A percentile compares a stretch with the other conserved stretches of the same genome.
Conservation (phyloP, 768 basidiomycete species). For the Pulveroboletus sp. region DNA sequence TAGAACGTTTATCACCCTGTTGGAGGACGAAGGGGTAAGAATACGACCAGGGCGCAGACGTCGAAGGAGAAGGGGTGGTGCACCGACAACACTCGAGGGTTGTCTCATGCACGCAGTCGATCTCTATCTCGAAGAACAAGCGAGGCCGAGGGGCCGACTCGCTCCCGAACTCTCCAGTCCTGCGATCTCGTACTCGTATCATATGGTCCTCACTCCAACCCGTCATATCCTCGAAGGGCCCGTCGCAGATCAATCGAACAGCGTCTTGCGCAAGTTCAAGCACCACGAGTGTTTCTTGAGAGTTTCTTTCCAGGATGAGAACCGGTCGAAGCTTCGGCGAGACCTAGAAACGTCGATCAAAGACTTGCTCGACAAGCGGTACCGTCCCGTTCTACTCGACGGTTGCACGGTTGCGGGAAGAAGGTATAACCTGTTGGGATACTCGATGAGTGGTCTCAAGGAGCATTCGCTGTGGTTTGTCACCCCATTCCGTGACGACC, state of each 20-base stretch:
- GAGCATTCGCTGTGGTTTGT: conserved; percentile 51
- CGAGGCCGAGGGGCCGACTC: conserved; percentile 24
- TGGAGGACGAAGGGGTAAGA: conserved; percentile 14
- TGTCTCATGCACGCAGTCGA: conserved; percentile 16
- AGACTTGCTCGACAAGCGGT: conserved; percentile 33
- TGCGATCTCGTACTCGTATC: conserved; percentile 33
- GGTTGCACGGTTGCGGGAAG: conserved; percentile 44
- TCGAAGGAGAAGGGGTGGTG: not conserved
- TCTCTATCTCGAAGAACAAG: conserved; percentile 22
- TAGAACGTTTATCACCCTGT: conserved; percentile 12
- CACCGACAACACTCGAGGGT: conserved; percentile 8
- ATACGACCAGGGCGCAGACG: not conserved
- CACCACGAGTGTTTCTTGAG: conserved; percentile 45
- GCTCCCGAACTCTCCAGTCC: conserved; percentile 16
- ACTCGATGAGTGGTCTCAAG: conserved; percentile 52
- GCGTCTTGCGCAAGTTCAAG: conserved; percentile 35
- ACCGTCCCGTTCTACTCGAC: conserved; percentile 30
- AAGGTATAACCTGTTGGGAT: conserved; percentile 45
- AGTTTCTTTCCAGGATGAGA: conserved; percentile 49
- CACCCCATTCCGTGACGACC: conserved; percentile 35
- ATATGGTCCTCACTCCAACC: conserved; percentile 40
- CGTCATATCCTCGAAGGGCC: conserved; percentile 39
- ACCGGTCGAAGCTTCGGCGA: conserved; percentile 35
- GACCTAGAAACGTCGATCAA: conserved; percentile 31
- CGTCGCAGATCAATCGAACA: conserved; percentile 36